Conservation (phyloP, 2,329 filamentous ascomycete genomes). For the Emmonsiellopsis sp. region DNA sequence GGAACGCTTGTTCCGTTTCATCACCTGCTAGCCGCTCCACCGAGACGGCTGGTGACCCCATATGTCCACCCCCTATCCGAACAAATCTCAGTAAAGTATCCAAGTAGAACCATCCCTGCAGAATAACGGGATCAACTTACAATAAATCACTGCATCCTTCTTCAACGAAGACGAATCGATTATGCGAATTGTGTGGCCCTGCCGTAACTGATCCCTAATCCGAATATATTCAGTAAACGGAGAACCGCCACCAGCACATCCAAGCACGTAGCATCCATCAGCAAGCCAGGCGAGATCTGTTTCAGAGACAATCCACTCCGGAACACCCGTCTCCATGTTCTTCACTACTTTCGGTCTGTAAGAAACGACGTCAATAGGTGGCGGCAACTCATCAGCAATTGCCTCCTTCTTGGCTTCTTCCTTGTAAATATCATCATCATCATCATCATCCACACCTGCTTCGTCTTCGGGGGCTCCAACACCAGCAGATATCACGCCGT, state of each 20-base stretch:
- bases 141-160: conserved; percentile 36
- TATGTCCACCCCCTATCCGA: conserved; percentile 42
- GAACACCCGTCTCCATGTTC: conserved; percentile 14
- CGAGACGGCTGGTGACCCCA: conserved; percentile 51
- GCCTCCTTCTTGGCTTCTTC: conserved; percentile 12
- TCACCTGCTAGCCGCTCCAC: conserved; percentile 53
- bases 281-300: conserved; percentile 39
- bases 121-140: conserved; percentile 28
- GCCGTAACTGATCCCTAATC: conserved; percentile 30
- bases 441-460: conserved; percentile 15
- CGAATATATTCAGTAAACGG: conserved; percentile 38
- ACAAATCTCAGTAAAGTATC: not conserved
- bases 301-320: conserved; percentile 36
- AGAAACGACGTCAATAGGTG: conserved; percentile 18
- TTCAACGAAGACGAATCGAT: conserved; percentile 35
- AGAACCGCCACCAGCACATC: conserved; percentile 41
- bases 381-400: conserved; percentile 7
- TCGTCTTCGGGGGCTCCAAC: conserved; percentile 13
- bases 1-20: conserved; percentile 37
- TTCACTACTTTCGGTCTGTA: conserved; percentile 36
- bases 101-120: conserved; percentile 4
- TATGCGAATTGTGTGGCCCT: conserved; percentile 33
- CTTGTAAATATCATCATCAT: conserved; percentile 11
- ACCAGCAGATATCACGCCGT: not conserved
- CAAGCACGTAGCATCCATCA: conserved; percentile 41